These are phyloP conservation scores for Macrophomina phaseolina DNA, from an alignment of 2,329 filamentous ascomycete species.

Conservation along the genomic window DNA sequence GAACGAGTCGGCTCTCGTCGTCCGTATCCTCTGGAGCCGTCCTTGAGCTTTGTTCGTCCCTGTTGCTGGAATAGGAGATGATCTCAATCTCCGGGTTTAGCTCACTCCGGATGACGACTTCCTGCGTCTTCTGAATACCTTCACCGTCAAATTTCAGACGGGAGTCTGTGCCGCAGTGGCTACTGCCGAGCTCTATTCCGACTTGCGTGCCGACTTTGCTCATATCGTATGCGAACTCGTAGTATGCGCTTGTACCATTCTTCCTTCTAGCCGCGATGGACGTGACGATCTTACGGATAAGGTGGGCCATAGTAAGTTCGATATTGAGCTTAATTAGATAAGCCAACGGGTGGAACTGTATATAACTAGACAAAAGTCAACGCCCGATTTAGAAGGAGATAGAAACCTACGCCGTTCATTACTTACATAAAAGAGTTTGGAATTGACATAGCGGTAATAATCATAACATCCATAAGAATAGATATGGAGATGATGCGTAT, in stretches of 20 bases:
- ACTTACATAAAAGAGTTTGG: slow-evolving; percentile 53
- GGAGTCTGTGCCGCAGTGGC: slow-evolving; percentile 7
- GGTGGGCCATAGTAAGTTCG: slow-evolving; percentile 59
- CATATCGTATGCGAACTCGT: slow-evolving; percentile 13
- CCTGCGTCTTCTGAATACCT: slow-evolving; percentile 24
- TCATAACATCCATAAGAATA: slow-evolving; percentile 57
- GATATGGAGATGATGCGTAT: slow-evolving; percentile 57
- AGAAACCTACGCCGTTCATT: not conserved
- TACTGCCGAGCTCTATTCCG: slow-evolving; percentile 14
- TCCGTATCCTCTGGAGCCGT: not conserved
- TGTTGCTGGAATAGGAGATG: slow-evolving; percentile 19
- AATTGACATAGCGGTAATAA: slow-evolving; percentile 56
- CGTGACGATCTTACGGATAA: slow-evolving; percentile 48
- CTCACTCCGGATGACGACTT: slow-evolving; percentile 7
- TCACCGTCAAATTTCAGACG: slow-evolving; percentile 13
- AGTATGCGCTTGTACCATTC: not conserved
- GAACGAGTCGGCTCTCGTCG: slow-evolving; percentile 12
- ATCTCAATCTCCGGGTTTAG: slow-evolving; percentile 10
- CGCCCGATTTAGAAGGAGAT: too few relatives aligned
- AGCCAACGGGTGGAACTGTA: slow-evolving; percentile 58
- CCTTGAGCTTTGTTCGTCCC: slow-evolving; percentile 9
- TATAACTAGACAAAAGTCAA: slow-evolving; percentile 41
- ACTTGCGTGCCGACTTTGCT: slow-evolving; percentile 2
- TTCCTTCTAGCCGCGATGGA: slow-evolving; percentile 11
- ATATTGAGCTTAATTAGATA: slow-evolving; percentile 59